Base-by-base conservation (phyloP, 2,329 filamentous ascomycete species). In the Phialophora macrospora region DNA sequence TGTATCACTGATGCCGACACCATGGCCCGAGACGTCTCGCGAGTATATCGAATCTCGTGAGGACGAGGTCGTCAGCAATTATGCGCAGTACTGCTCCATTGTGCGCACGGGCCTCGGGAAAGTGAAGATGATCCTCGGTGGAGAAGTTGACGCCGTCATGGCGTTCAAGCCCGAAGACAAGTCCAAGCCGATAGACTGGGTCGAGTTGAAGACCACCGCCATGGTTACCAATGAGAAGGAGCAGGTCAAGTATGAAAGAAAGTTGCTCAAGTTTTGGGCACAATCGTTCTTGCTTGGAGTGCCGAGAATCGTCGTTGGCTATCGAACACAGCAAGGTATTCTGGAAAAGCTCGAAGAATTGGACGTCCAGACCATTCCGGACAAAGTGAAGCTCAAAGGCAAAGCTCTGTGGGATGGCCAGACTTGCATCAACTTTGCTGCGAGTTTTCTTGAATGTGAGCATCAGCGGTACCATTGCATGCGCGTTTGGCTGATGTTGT, bases 91-190 rank as follows among this genome's bases (percentile, higher is more conserved):
- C 81, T 99, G 95, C 80, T 97, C 93, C 2, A 87, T 99, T 22
- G 93, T 97, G 0, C 88, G 89, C 44, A 98, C 94, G 0, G 92
- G 91, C 0, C 90, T 99, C 63, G 94, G 93, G 1, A 86, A 86
- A 55, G 85, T 87, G 0, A 83, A 84, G 20, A 80, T 98, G 62
- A 86, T 97, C 65, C 84, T 99, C 1, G 95, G 92, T 28, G 95
- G 95, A 38, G 95, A 99, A 80, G 94, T 99, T 20, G 95, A 99
- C 77, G 91, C 90, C 90, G 91, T 97, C 54, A 93, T 92, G 90
- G 93, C 96, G 75, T 85, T 84, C 63, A 96, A 95, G 75, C 92
- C 92, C 0, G 77, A 79, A 3, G 82, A 84, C 65, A 84, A 83
- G 60, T 86, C 85, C 56, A 83, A 83, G n/a, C 87, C 90, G 0